Evolutionary conservation across 2,329 filamentous ascomycete genomes (phyloP).

Genomic region (Ophiobolus disseminans): DNA sequence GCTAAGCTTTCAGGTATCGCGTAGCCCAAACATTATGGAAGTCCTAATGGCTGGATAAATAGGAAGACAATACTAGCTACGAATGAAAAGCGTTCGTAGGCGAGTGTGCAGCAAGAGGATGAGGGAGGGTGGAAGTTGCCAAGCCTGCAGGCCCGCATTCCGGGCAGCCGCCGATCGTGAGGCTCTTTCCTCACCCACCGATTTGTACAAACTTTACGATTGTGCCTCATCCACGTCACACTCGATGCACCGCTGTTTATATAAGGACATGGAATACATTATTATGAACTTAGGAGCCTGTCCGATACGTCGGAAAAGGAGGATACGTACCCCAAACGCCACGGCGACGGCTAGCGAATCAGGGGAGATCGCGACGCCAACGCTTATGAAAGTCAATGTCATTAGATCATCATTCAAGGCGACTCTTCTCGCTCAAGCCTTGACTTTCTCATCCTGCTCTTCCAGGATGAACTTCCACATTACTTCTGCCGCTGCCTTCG

Average conservation of each 20-base stretch:
- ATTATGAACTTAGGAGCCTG: neutral
- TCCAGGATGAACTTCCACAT: constrained; percentile 43
- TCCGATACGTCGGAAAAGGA: neutral
- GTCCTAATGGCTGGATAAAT: neutral
- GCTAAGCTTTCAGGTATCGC: too few species aligned
- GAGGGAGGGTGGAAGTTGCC: neutral
- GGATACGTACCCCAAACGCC: neutral
- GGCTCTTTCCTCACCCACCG: too few species aligned
- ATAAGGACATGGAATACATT: neutral
- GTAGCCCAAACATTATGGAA: too few species aligned
- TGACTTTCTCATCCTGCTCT: constrained; percentile 22
- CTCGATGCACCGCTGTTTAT: too few species aligned
- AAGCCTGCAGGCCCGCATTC: neutral
- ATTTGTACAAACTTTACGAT: too few species aligned
- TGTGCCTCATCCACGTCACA: too few species aligned
- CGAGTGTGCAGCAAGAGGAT: neutral
- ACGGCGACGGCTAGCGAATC: neutral
- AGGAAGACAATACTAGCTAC: neutral
- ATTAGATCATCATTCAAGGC: neutral
- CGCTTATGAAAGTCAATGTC: neutral
- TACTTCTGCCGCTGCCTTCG: constrained; percentile 35
- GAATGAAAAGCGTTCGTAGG: neutral
- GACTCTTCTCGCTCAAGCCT: constrained; percentile 1
- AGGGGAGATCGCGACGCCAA: neutral
- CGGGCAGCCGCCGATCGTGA: too few species aligned